These are phyloP conservation scores for Thymus mandschuricus DNA, from an alignment of 257 asterid genomes.

Conservation along the genomic window DNA sequence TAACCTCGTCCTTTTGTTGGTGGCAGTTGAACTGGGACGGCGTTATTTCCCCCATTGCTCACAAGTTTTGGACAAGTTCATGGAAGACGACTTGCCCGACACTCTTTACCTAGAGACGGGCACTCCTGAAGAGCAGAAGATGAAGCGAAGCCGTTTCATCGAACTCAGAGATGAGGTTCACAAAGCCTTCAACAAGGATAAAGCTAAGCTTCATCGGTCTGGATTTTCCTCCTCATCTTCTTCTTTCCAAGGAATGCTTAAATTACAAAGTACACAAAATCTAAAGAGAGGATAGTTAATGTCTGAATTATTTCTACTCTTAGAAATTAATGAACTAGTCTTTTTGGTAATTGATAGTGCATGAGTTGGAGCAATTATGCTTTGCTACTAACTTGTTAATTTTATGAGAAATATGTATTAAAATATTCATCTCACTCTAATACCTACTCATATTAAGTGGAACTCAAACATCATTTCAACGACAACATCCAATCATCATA, in stretches of 20 bases:
- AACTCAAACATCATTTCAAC: too few relatives aligned
- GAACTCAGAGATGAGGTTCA: slow-evolving; percentile 71
- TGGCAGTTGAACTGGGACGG: slow-evolving; percentile 69
- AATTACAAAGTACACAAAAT: slow-evolving; percentile 41
- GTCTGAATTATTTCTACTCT: neutral
- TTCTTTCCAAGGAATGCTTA: slow-evolving; percentile 30
- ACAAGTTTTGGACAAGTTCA: slow-evolving; percentile 66
- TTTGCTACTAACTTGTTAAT: neutral
- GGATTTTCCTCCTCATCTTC: slow-evolving; percentile 50
- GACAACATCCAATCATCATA: too few relatives aligned
- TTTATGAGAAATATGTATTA: neutral
- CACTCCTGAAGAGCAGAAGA: slow-evolving; percentile 61
- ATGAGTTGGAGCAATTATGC: neutral
- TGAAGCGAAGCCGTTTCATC: slow-evolving; percentile 53
- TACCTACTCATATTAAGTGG: too few relatives aligned
- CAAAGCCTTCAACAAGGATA: slow-evolving; percentile 72
- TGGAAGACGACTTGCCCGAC: slow-evolving; percentile 68
- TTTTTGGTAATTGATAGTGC: neutral
- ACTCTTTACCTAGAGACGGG: slow-evolving; percentile 62
- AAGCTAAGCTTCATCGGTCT: slow-evolving; percentile 54
- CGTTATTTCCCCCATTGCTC: slow-evolving; percentile 78
- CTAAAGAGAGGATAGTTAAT: slow-evolving; percentile 1
- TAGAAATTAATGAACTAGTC: too few relatives aligned
- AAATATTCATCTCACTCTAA: too few relatives aligned
- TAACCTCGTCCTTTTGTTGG: neutral